phyloP scores from a whole-genome alignment of 139 green algal species.

The Eudorina sp. region DNA sequence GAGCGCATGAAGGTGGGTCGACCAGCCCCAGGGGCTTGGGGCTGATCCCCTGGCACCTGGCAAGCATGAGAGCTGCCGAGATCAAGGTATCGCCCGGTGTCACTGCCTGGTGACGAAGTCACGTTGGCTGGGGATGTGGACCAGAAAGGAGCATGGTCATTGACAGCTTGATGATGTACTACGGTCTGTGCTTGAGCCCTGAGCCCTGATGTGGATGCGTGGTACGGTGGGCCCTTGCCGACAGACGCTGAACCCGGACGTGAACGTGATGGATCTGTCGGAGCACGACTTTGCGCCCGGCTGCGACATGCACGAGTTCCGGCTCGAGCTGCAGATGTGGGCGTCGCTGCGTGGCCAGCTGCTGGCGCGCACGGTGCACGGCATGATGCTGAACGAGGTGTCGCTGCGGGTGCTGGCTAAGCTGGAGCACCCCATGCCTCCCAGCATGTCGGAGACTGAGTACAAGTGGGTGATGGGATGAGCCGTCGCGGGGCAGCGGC shows the following conservation, averaged over 20 bases:
- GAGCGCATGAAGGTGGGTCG: constrained; percentile 65
- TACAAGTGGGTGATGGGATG: constrained; percentile 55
- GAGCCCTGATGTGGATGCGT: too few relatives aligned
- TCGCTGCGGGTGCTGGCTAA: constrained; percentile 65
- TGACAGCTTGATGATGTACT: too few relatives aligned
- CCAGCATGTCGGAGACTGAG: constrained; percentile 51
- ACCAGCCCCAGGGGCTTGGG: too few relatives aligned
- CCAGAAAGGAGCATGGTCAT: too few relatives aligned
- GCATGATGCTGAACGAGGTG: constrained; percentile 84
- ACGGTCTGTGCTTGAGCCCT: too few relatives aligned
- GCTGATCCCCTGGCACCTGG: too few relatives aligned
- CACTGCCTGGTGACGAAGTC: too few relatives aligned
- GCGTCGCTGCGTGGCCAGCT: constrained; percentile 88
- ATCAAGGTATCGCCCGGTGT: too few relatives aligned
- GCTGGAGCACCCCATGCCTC: constrained; percentile 63
- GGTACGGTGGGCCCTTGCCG: too few relatives aligned
- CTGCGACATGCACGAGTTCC: constrained; percentile 47
- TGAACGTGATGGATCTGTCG: constrained; percentile 54
- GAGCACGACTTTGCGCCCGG: constrained; percentile 62
- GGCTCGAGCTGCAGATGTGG: constrained; percentile 78
- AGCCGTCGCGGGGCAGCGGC: too few relatives aligned
- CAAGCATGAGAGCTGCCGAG: too few relatives aligned
- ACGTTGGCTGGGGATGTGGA: too few relatives aligned
- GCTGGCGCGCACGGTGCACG: constrained; percentile 71
- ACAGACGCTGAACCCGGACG: constrained; percentile 49